Evolutionary conservation across 257 asterid genomes (phyloP).

Genomic region (Solanum commersonii): DNA sequence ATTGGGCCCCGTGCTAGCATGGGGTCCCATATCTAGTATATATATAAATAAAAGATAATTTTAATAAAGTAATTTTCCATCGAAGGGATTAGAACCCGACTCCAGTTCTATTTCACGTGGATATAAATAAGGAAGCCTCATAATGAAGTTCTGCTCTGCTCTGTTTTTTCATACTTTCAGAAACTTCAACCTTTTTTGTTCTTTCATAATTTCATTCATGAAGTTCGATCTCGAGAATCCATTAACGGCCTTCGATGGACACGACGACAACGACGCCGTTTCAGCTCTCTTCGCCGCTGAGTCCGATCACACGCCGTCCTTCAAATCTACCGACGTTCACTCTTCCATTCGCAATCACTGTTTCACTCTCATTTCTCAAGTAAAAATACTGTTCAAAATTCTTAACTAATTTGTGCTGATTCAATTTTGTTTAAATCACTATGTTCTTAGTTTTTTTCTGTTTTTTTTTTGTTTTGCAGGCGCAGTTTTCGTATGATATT

Average conservation of each 20-base stretch:
- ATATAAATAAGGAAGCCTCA: neutral
- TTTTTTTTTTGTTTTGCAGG: slow-evolving; percentile 11
- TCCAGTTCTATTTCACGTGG: neutral
- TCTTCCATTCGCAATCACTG: slow-evolving; percentile 34
- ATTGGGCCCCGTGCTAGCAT: too few relatives aligned
- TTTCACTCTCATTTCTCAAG: slow-evolving; percentile 31
- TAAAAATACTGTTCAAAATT: slow-evolving; percentile 3
- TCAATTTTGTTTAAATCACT: neutral
- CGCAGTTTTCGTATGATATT: slow-evolving; percentile 17
- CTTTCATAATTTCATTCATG: neutral
- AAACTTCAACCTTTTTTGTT: neutral
- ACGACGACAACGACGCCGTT: slow-evolving; percentile 21
- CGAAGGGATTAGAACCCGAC: neutral
- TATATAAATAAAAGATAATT: neutral
- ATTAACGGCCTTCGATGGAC: slow-evolving; percentile 16
- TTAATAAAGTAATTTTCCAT: neutral
- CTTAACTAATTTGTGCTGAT: neutral
- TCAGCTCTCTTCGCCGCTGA: slow-evolving; percentile 40
- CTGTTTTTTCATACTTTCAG: neutral
- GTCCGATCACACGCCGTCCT: slow-evolving; percentile 35
- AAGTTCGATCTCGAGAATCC: slow-evolving; percentile 40
- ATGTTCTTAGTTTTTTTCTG: neutral
- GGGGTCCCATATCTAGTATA: too few relatives aligned
- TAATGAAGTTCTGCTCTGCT: neutral
- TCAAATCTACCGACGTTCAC: slow-evolving; percentile 13